These are phyloP conservation scores for Physcia stellaris DNA, from an alignment of 495 filamentous ascomycete species.

Conservation along the genomic window DNA sequence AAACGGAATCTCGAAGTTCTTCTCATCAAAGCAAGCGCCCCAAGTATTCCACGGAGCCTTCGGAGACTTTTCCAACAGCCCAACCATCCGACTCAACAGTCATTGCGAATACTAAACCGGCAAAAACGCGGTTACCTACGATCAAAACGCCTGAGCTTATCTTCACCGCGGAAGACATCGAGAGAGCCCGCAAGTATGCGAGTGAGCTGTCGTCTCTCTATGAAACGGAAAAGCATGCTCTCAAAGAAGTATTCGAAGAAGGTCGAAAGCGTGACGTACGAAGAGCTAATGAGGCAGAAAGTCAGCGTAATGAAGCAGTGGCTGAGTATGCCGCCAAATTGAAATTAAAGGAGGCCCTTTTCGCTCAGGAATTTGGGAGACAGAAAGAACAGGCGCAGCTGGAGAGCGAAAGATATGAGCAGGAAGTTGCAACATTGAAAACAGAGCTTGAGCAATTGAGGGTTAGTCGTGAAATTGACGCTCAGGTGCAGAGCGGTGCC, in stretches of 20 bases:
- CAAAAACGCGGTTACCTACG: background rate
- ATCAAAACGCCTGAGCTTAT: background rate
- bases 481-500: background rate
- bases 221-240: background rate
- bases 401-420: background rate
- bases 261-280: background rate
- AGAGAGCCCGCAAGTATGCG: conserved; percentile 1
- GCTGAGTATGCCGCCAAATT: background rate
- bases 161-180: conserved; percentile 1
- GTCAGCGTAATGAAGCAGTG: too few species aligned
- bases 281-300: background rate
- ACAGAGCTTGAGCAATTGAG: background rate
- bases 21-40: background rate
- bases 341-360: background rate
- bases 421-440: background rate
- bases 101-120: background rate
- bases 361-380: background rate
- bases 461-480: background rate
- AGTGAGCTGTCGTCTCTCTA: background rate
- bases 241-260: background rate
- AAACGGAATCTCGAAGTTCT: background rate
- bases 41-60: background rate
- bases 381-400: background rate
- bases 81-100: background rate
- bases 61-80: background rate